Evolutionary conservation across 805 yeast species (phyloP).

Genomic region (Saccharomycopsis synnaedendra): DNA sequence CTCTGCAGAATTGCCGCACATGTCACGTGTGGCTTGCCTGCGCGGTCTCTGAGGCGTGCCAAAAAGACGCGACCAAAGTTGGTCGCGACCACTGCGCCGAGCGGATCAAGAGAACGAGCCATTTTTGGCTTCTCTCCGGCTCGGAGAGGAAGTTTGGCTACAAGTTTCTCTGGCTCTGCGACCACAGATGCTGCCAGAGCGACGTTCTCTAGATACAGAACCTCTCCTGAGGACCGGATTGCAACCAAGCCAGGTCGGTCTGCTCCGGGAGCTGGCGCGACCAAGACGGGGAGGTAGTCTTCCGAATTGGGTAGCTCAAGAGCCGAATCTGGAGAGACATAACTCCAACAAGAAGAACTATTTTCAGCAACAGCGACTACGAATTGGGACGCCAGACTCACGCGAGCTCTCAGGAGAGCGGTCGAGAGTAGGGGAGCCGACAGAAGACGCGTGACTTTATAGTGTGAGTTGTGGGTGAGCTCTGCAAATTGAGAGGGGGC

Average conservation of each 20-base stretch:
- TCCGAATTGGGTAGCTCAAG: not conserved
- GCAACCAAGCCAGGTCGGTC: slow-evolving; percentile 61
- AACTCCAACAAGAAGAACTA: not conserved
- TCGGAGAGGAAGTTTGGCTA: slow-evolving; percentile 30
- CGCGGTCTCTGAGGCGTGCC: slow-evolving; percentile 51
- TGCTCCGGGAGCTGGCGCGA: slow-evolving; percentile 43
- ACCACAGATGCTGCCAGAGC: slow-evolving; percentile 57
- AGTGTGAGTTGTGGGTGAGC: too few relatives aligned
- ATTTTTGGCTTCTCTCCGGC: slow-evolving; percentile 45
- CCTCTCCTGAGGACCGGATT: slow-evolving; percentile 44
- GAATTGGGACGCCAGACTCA: too few relatives aligned
- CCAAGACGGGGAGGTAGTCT: slow-evolving; percentile 37
- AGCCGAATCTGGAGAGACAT: not conserved
- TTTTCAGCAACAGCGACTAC: too few relatives aligned
- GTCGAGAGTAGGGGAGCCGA: too few relatives aligned
- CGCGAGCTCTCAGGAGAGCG: too few relatives aligned
- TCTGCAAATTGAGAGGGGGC: too few relatives aligned
- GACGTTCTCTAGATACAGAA: slow-evolving; percentile 65
- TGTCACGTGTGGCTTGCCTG: slow-evolving; percentile 44
- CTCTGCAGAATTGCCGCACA: slow-evolving; percentile 20
- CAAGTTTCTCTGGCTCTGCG: slow-evolving; percentile 29
- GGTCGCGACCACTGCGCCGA: slow-evolving; percentile 65
- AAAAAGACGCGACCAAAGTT: slow-evolving; percentile 55
- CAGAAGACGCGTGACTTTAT: too few relatives aligned
- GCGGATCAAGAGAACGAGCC: slow-evolving; percentile 55